These are phyloP conservation scores for Puccinia hordei DNA, from an alignment of 1,284 basidiomycete species.

Conservation along the genomic window DNA sequence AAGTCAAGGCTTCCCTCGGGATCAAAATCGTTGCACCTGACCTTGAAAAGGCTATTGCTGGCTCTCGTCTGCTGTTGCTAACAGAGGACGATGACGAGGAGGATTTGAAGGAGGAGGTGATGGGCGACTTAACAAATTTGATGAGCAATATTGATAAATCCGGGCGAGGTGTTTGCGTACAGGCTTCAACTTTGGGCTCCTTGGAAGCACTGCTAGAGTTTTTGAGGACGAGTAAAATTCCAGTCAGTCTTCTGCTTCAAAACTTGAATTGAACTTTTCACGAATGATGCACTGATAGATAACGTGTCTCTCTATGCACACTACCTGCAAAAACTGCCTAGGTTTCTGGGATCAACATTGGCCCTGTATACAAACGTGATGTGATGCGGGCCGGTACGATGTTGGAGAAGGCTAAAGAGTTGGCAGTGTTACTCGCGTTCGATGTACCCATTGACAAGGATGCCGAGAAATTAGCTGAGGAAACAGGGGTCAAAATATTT, in stretches of 20 bases:
- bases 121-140: conserved; percentile 90
- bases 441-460: conserved; percentile 90
- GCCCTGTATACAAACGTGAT: conserved; percentile 94
- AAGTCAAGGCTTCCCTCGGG: conserved; percentile 95
- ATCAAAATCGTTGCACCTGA: conserved; percentile 95
- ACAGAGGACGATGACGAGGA: conserved; percentile 96
- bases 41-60: conserved; percentile 98
- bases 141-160: conserved; percentile 91
- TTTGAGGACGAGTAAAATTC: conserved; percentile 92
- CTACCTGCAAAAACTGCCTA: conserved; percentile 17
- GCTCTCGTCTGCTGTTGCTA: conserved; percentile 86
- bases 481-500: conserved; percentile 90
- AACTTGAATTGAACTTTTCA: background rate
- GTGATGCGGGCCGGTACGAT: conserved; percentile 90
- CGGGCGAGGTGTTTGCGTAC: conserved; percentile 93
- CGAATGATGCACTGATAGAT: background rate
- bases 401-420: conserved; percentile 93
- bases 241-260: conserved; percentile 60
- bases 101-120: conserved; percentile 88
- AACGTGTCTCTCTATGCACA: too few relatives aligned
- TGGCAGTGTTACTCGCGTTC: conserved; percentile 94
- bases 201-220: conserved; percentile 96
- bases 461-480: conserved; percentile 84
- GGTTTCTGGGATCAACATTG: conserved; percentile 95
- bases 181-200: conserved; percentile 95